Conservation (phyloP, 176 grass and related monocot species). For the Zizania latifolia region DNA sequence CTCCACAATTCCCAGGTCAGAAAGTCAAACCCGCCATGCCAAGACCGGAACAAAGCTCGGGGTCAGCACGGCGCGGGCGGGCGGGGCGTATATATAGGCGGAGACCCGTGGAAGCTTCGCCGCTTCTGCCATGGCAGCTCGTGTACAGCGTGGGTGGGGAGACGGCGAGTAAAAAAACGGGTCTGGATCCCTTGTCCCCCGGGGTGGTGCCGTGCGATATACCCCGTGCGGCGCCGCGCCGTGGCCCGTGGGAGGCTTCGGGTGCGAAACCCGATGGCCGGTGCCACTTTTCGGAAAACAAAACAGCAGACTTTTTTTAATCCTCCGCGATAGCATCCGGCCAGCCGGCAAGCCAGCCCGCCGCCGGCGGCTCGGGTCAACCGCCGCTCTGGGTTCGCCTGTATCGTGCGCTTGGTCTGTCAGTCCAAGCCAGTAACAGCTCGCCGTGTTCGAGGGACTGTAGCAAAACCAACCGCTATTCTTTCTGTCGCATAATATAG, state of each 20-base stretch:
- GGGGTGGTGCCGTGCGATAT: background rate
- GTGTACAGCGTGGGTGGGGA: background rate
- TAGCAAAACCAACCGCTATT: too few relatives aligned
- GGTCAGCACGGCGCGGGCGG: background rate
- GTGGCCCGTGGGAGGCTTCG: background rate
- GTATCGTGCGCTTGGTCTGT: background rate
- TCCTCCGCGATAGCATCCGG: background rate
- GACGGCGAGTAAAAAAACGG: background rate
- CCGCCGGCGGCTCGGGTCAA: background rate
- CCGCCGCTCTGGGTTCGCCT: background rate
- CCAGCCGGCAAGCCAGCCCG: background rate
- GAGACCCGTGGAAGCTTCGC: conserved; percentile 34
- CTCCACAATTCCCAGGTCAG: background rate
- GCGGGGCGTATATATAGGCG: conserved; percentile 8
- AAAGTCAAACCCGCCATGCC: conserved; percentile 40
- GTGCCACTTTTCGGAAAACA: background rate
- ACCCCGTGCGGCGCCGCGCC: conserved; percentile 3
- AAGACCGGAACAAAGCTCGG: background rate
- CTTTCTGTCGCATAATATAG: too few relatives aligned
- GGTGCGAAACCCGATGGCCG: conserved; percentile 10
- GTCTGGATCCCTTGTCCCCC: background rate
- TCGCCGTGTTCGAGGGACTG: background rate
- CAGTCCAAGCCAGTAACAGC: background rate
- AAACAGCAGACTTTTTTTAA: too few relatives aligned
- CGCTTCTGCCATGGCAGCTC: conserved; percentile 36